Conservation (phyloP, 768 basidiomycete species). For the Daedaleopsis sinensis region DNA sequence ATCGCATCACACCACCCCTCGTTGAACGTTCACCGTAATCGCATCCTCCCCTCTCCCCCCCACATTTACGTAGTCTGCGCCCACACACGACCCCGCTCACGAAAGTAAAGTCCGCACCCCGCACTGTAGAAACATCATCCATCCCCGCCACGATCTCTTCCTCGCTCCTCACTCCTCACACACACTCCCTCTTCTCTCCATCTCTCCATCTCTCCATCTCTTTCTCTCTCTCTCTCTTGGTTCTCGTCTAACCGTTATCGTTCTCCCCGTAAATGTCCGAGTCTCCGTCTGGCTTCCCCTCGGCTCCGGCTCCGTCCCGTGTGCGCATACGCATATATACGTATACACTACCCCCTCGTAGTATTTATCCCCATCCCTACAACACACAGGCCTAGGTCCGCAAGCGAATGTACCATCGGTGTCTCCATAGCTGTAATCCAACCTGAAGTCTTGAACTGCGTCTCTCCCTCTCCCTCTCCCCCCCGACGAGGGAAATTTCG, state of each 20-base stretch:
- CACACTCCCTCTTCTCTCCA: conserved; percentile 13
- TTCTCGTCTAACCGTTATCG: no score
- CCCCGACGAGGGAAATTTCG: no score
- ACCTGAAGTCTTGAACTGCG: no score
- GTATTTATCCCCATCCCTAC: background rate
- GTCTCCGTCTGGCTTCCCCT: no score
- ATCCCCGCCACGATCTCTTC: background rate
- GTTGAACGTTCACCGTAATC: background rate
- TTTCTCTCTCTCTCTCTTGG: background rate
- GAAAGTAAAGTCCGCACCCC: background rate
- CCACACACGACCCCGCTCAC: background rate
- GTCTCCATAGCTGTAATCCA: no score
- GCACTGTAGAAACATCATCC: conserved; percentile 15
- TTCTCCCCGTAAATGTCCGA: background rate
- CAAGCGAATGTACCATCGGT: background rate
- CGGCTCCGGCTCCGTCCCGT: no score
- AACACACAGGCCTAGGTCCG: background rate
- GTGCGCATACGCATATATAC: no score
- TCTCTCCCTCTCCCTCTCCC: no score
- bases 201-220: background rate
- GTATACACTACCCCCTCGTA: background rate
- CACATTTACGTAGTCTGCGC: no score
- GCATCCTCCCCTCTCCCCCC: background rate
- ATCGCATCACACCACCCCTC: background rate
- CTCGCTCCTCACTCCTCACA: background rate